phyloP scores from a whole-genome alignment of 257 asterid genomes.

The Forsythia viridissima region DNA sequence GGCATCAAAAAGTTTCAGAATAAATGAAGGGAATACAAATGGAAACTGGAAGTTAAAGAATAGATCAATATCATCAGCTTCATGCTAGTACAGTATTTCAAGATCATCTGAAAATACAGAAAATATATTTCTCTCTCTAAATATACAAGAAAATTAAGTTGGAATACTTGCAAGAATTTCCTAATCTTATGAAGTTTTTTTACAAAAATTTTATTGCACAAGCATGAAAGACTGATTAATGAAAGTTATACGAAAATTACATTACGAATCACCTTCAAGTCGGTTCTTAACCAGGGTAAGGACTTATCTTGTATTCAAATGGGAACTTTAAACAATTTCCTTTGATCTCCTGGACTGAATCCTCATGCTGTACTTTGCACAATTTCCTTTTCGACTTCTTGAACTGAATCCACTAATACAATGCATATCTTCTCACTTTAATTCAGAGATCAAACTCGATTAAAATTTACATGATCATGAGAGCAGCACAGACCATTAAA shows the following conservation, averaged over 20 bases:
- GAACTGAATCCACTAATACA: not conserved
- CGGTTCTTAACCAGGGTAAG: not conserved
- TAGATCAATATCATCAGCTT: too few relatives aligned
- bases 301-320: not conserved
- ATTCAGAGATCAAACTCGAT: not conserved
- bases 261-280: not conserved
- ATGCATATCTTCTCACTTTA: slow-evolving; percentile 20
- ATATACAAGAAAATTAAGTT: not conserved
- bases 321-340: not conserved
- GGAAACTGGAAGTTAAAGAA: too few relatives aligned
- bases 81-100: not conserved
- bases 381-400: not conserved
- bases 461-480: slow-evolving; percentile 36
- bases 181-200: not conserved
- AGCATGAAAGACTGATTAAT: not conserved
- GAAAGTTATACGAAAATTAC: not conserved
- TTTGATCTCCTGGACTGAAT: not conserved
- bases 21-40: too few relatives aligned
- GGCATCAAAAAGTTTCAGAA: too few relatives aligned
- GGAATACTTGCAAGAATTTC: not conserved
- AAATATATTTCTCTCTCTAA: not conserved
- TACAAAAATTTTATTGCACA: not conserved
- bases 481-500: slow-evolving; percentile 31
- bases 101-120: not conserved
- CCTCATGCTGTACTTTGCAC: not conserved